Percentiles rank a stretch among this genome's conserved stretches.
Conservation (phyloP, 2,329 filamentous ascomycete genomes). For the Hawksworthiomyces lignivorus region DNA sequence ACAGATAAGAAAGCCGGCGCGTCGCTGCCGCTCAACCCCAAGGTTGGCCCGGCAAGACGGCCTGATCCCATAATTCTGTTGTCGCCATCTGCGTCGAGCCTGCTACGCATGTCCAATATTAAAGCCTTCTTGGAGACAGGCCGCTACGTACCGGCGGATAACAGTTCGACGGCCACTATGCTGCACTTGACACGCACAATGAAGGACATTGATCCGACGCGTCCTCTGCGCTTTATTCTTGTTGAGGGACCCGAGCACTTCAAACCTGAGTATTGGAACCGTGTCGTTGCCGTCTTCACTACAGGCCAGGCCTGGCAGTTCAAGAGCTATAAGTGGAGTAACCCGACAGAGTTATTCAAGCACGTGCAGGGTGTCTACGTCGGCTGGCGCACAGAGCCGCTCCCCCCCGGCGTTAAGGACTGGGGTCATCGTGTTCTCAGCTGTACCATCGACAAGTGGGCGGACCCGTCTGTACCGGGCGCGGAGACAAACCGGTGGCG, state of each 20-base stretch:
- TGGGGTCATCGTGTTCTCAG: slow-evolving; percentile 82
- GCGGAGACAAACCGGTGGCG: slow-evolving; percentile 60
- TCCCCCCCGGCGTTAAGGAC: slow-evolving; percentile 67
- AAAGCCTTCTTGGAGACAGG: slow-evolving; percentile 87
- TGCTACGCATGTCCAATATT: slow-evolving; percentile 92
- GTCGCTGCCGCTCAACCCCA: slow-evolving; percentile 45
- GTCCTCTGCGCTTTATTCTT: slow-evolving; percentile 85
- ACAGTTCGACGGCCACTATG: slow-evolving; percentile 65
- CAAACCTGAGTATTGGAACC: slow-evolving; percentile 95
- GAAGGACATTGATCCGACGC: slow-evolving; percentile 59
- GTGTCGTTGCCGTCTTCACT: slow-evolving; percentile 93
- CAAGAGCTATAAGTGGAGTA: slow-evolving; percentile 94
- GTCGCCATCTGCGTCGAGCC: slow-evolving; percentile 88
- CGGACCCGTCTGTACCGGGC: slow-evolving; percentile 36
- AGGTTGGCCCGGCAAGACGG: slow-evolving; percentile 35
- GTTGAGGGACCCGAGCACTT: slow-evolving; percentile 91
- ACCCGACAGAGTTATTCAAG: slow-evolving; percentile 79
- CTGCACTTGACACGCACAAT: slow-evolving; percentile 76
- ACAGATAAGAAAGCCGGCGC: slow-evolving; percentile 34
- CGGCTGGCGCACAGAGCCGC: slow-evolving; percentile 78
- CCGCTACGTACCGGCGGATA: slow-evolving; percentile 69
- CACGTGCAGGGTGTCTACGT: slow-evolving; percentile 84
- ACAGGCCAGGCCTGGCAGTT: slow-evolving; percentile 98
- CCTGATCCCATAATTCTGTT: slow-evolving; percentile 90
- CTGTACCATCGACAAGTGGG: slow-evolving; percentile 80